Conservation (phyloP, 129 eudicot species). For the Lactuca saligna region DNA sequence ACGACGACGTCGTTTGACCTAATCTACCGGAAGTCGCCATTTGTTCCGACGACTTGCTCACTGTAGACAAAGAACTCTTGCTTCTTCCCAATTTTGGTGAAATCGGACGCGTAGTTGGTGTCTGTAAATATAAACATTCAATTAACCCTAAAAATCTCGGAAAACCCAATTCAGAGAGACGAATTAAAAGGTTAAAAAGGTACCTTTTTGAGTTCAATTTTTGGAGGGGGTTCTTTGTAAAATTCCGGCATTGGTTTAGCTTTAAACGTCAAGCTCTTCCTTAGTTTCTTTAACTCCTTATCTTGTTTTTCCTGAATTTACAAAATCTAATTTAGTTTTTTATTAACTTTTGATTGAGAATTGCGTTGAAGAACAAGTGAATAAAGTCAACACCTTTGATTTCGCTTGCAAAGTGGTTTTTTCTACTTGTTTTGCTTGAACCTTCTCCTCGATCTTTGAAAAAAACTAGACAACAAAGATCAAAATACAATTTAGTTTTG, state of each 20-base stretch:
- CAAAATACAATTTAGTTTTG: constrained; percentile 5
- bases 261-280: constrained; percentile 88
- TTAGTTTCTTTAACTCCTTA: constrained; percentile 66
- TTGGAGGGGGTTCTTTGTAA: constrained; percentile 90
- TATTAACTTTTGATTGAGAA: constrained; percentile 9
- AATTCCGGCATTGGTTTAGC: constrained; percentile 89
- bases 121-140: constrained; percentile 31
- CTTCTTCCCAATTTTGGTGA: constrained; percentile 87
- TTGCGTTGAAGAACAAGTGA: background rate
- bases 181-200: background rate
- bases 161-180: background rate
- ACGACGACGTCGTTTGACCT: constrained; percentile 37
- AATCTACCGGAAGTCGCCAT: constrained; percentile 40
- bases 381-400: constrained; percentile 61
- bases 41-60: constrained; percentile 30
- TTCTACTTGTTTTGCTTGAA: constrained; percentile 75
- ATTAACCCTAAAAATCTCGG: background rate
- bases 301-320: constrained; percentile 70
- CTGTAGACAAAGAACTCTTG: constrained; percentile 39
- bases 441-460: constrained; percentile 76
- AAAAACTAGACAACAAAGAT: constrained; percentile 47
- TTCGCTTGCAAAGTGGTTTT: constrained; percentile 60
- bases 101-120: constrained; percentile 71
- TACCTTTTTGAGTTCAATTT: constrained; percentile 86
- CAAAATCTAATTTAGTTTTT: background rate